These are phyloP conservation scores for Cucumis sativus DNA, from an alignment of 306 rosid species.

Conservation along the genomic window DNA sequence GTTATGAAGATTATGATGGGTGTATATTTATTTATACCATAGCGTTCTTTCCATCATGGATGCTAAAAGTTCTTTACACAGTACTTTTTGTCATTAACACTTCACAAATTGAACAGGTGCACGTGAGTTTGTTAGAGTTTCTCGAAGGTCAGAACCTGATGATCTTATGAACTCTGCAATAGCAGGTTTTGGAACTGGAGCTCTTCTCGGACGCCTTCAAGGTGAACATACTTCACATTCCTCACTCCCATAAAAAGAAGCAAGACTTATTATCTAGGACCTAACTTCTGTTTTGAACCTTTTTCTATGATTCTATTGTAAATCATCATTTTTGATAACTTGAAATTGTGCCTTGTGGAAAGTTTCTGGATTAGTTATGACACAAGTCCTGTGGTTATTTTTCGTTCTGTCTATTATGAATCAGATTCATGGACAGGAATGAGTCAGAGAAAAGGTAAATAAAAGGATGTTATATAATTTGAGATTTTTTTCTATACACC, in stretches of 20 bases:
- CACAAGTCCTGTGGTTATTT: background rate
- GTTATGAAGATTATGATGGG: background rate
- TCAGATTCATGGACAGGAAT: background rate
- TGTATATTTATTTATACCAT: background rate
- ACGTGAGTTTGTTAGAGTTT: conserved; percentile 53
- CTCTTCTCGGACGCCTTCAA: conserved; percentile 80
- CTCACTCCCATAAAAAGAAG: background rate
- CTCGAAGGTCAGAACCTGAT: conserved; percentile 62
- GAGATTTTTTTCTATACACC: background rate
- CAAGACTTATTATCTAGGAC: background rate
- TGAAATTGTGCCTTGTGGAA: background rate
- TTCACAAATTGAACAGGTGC: conserved; percentile 32
- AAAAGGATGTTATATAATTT: background rate
- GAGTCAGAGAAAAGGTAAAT: background rate
- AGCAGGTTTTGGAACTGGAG: conserved; percentile 85
- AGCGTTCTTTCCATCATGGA: background rate
- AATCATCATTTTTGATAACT: background rate
- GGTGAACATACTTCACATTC: conserved; percentile 34
- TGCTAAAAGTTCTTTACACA: background rate
- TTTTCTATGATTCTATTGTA: background rate
- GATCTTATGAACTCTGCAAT: conserved; percentile 60
- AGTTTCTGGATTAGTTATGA: background rate
- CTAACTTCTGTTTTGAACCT: background rate
- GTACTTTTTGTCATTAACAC: background rate
- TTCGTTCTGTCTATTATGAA: background rate